A percentile compares a stretch with the other conserved stretches of the same genome.
These are phyloP conservation scores for Tylopilus sp. DNA, from an alignment of 768 basidiomycete genomes.

Conservation along the genomic window DNA sequence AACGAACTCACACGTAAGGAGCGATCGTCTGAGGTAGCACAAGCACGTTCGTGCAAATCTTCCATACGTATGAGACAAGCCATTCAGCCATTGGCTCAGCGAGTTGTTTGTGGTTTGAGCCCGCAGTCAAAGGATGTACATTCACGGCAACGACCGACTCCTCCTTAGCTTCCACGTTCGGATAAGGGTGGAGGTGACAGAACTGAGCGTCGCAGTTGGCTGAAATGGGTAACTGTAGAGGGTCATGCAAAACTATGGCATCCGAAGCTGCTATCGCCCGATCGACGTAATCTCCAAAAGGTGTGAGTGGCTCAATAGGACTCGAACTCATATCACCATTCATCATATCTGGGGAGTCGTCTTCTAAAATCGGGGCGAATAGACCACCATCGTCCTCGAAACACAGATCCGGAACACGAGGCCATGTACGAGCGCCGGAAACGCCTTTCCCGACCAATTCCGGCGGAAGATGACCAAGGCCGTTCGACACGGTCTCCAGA, in stretches of 20 bases:
- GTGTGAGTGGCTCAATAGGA: slow-evolving; percentile 71
- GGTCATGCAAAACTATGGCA: slow-evolving; percentile 23
- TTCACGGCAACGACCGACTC: slow-evolving; percentile 41
- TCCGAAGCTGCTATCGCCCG: slow-evolving; percentile 54
- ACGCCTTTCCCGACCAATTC: slow-evolving; percentile 10
- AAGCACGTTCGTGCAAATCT: slow-evolving; percentile 71
- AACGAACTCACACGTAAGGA: slow-evolving; percentile 49
- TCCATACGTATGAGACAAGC: slow-evolving; percentile 80
- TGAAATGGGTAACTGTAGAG: slow-evolving; percentile 21
- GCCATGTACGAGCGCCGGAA: slow-evolving; percentile 13
- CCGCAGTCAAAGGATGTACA: slow-evolving; percentile 33
- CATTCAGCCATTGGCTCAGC: slow-evolving; percentile 77
- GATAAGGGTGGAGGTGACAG: slow-evolving; percentile 17
- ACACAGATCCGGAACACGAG: slow-evolving; percentile 16
- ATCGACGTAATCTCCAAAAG: slow-evolving; percentile 75
- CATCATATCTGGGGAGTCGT: slow-evolving; percentile 55
- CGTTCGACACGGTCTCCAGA: not conserved
- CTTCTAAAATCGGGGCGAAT: slow-evolving; percentile 64
- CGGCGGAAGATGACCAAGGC: slow-evolving; percentile 2
- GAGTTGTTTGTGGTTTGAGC: slow-evolving; percentile 62
- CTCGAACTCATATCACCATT: slow-evolving; percentile 59
- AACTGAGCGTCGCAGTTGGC: slow-evolving; percentile 27
- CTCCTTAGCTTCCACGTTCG: slow-evolving; percentile 14
- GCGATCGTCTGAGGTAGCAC: slow-evolving; percentile 54
- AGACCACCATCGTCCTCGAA: slow-evolving; percentile 31